phyloP scores from a whole-genome alignment of 164 flowering plant genomes.

The Litsea cubeba region DNA sequence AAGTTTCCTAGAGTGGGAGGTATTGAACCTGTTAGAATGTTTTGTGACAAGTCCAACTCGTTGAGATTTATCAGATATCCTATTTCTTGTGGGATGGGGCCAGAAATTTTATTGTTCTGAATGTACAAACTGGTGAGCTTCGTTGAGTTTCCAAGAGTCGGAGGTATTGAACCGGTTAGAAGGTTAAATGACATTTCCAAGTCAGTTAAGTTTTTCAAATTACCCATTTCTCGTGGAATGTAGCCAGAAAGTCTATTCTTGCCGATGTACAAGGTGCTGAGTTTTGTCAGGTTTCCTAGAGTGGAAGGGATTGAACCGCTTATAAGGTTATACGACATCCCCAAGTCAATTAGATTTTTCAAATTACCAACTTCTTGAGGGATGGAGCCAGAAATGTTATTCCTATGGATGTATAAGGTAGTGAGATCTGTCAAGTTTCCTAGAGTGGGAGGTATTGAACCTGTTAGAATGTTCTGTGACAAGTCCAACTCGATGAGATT shows the following conservation, averaged over 20 bases:
- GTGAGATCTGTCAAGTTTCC: neutral
- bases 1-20: neutral
- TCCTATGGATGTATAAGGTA: neutral
- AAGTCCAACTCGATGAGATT: too few relatives aligned
- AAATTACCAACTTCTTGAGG: neutral
- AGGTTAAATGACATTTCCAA: constrained; percentile 3
- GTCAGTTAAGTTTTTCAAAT: constrained; percentile 2
- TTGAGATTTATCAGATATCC: constrained; percentile 10
- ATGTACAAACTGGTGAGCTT: constrained; percentile 4
- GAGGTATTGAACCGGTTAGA: constrained; percentile 8
- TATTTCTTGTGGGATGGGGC: constrained; percentile 19
- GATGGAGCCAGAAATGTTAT: neutral
- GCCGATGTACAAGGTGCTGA: neutral
- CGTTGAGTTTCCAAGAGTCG: constrained; percentile 15
- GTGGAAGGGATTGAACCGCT: constrained; percentile 7
- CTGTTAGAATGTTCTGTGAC: too few relatives aligned
- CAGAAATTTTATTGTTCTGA: constrained; percentile 10
- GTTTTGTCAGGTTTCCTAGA: constrained; percentile 1
- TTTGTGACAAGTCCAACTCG: neutral
- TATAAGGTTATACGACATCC: neutral
- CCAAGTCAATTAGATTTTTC: neutral
- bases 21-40: neutral
- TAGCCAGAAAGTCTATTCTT: neutral
- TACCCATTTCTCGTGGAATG: constrained; percentile 16
- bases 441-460: neutral